A percentile compares a stretch with the other conserved stretches of the same genome.
These are phyloP conservation scores for Echeveria elegans DNA, from an alignment of 164 flowering plant species.

Conservation along the genomic window DNA sequence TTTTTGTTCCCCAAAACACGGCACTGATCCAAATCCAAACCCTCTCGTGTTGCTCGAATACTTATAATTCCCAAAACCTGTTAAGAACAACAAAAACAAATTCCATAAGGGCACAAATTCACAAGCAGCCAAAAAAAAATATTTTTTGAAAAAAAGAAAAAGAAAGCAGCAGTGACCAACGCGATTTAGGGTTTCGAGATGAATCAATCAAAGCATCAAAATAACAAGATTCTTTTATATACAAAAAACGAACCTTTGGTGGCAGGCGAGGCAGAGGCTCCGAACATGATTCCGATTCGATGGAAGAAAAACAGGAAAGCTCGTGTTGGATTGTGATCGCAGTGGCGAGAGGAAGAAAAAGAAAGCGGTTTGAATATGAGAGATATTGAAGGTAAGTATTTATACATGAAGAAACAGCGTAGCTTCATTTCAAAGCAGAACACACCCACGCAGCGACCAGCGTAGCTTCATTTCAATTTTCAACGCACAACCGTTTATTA, in stretches of 20 bases:
- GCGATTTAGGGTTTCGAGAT: background rate
- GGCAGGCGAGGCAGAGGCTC: background rate
- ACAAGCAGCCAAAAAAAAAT: background rate
- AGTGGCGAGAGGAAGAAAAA: too few relatives aligned
- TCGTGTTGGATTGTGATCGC: too few relatives aligned
- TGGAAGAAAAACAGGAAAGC: background rate
- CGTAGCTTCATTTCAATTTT: too few relatives aligned
- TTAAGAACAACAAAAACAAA: background rate
- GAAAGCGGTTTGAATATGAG: background rate
- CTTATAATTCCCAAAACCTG: slow-evolving; percentile 5
- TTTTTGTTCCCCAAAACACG: background rate
- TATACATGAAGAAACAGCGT: too few relatives aligned
- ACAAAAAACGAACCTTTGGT: background rate
- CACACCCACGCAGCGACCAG: too few relatives aligned
- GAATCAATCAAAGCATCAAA: background rate
- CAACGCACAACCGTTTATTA: too few relatives aligned
- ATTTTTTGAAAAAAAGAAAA: too few relatives aligned
- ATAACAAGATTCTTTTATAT: background rate
- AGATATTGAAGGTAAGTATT: too few relatives aligned
- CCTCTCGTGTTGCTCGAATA: background rate
- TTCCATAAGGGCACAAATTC: background rate
- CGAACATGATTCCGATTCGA: background rate
- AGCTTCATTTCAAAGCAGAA: too few relatives aligned
- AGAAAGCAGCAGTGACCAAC: background rate
- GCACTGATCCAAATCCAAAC: background rate